Conservation (phyloP, 495 filamentous ascomycete species). For the Lentithecium fluviatile region DNA sequence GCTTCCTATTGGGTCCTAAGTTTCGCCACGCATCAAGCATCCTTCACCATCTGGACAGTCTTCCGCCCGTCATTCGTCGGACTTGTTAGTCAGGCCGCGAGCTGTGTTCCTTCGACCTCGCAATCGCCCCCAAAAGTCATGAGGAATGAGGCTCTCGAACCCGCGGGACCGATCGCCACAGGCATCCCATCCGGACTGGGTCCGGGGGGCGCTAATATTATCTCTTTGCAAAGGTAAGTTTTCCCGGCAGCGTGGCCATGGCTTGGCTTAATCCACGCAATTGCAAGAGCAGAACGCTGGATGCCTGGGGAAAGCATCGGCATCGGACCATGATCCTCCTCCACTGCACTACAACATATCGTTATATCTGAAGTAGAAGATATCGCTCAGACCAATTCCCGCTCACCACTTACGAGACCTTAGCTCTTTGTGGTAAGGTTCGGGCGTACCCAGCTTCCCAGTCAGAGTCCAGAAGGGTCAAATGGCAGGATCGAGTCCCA, state of each 20-base stretch:
- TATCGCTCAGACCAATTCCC: constrained; percentile 2
- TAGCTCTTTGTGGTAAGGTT: constrained; percentile 6
- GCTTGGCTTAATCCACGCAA: neutral
- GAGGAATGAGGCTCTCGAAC: constrained; percentile 3
- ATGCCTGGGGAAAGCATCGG: neutral
- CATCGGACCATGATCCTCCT: neutral
- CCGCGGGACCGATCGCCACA: constrained; percentile 1
- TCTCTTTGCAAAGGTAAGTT: neutral
- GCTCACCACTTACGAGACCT: constrained; percentile 13
- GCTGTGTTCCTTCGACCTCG: neutral
- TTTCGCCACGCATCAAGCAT: neutral
- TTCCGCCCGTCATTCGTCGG: neutral
- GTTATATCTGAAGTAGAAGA: neutral
- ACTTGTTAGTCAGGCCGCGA: neutral
- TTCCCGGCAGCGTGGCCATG: neutral
- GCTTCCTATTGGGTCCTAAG: neutral
- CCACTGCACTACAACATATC: neutral
- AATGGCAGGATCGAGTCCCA: neutral
- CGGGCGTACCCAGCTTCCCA: constrained; percentile 6
- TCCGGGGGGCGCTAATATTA: neutral
- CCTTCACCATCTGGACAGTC: neutral
- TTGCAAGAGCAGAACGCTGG: neutral
- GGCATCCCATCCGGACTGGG: neutral
- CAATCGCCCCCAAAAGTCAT: neutral
- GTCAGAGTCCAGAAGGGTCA: neutral